Evolutionary conservation across 805 yeast species (phyloP).

Genomic region (Candida manassasensis): DNA sequence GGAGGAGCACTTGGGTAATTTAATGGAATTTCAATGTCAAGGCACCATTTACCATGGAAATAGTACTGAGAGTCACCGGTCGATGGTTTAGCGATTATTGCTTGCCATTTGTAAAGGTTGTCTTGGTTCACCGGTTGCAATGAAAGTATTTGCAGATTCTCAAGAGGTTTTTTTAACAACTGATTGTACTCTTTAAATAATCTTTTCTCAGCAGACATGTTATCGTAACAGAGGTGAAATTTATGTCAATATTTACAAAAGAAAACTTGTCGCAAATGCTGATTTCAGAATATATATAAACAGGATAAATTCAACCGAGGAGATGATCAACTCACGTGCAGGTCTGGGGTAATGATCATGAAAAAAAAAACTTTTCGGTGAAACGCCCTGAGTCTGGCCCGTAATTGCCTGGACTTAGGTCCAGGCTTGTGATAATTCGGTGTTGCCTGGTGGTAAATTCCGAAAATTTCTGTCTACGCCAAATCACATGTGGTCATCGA

Average conservation of each 20-base stretch:
- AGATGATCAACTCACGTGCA: too few relatives aligned
- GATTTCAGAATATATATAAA: too few relatives aligned
- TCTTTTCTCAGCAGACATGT: conserved; percentile 29
- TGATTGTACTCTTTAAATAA: conserved; percentile 35
- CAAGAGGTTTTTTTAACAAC: conserved; percentile 25
- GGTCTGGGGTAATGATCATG: too few relatives aligned
- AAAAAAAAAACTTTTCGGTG: too few relatives aligned
- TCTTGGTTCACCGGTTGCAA: conserved; percentile 42
- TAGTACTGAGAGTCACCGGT: conserved; percentile 44
- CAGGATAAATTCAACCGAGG: too few relatives aligned
- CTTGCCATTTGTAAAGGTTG: conserved; percentile 49
- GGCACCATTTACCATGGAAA: conserved; percentile 46
- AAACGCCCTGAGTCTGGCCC: too few relatives aligned
- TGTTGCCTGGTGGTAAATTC: too few relatives aligned
- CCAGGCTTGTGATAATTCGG: too few relatives aligned
- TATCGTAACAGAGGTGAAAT: background rate
- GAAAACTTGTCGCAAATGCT: background rate
- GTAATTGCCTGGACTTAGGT: too few relatives aligned
- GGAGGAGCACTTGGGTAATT: conserved; percentile 64
- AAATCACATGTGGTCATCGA: too few relatives aligned
- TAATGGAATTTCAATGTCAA: conserved; percentile 41
- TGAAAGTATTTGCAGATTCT: conserved; percentile 1
- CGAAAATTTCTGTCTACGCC: too few relatives aligned
- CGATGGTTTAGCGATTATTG: conserved; percentile 47
- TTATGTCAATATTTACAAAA: background rate